These are phyloP conservation scores for Epichloe festucae DNA, from an alignment of 2,329 filamentous ascomycete species.

Conservation along the genomic window DNA sequence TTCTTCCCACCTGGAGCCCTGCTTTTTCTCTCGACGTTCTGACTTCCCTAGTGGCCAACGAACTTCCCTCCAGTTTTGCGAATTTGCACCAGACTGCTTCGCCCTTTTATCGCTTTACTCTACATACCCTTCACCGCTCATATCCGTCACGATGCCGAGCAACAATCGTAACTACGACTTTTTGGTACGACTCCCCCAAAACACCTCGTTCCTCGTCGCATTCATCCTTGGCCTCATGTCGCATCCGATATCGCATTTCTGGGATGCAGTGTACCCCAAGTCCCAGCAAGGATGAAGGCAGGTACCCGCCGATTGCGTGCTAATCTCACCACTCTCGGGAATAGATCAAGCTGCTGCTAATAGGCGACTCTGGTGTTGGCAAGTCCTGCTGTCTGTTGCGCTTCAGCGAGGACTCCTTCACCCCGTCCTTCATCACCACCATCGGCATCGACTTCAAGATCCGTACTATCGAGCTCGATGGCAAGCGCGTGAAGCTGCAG, in stretches of 20 bases:
- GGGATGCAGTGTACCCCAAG: no score
- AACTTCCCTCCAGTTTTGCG: neutral
- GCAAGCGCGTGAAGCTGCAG: slow-evolving; percentile 97
- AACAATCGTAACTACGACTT: slow-evolving; percentile 99
- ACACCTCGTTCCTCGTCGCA: slow-evolving; percentile 8
- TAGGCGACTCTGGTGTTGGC: slow-evolving; percentile 91
- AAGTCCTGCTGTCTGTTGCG: slow-evolving; percentile 95
- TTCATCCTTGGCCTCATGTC: neutral
- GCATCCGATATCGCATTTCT: neutral
- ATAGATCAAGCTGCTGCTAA: slow-evolving; percentile 92
- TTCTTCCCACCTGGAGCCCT: slow-evolving; percentile 1
- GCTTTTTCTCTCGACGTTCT: neutral
- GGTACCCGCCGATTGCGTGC: neutral
- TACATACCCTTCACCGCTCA: slow-evolving; percentile 4
- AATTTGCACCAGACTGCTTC: neutral
- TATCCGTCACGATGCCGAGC: slow-evolving; percentile 63
- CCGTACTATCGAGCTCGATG: slow-evolving; percentile 94
- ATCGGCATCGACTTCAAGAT: slow-evolving; percentile 99
- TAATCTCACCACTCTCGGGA: slow-evolving; percentile 3
- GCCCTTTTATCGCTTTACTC: neutral
- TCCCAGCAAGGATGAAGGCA: neutral
- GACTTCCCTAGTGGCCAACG: neutral
- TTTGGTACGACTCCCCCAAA: slow-evolving; percentile 50
- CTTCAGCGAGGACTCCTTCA: slow-evolving; percentile 96
- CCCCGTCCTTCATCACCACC: slow-evolving; percentile 94